Evolutionary conservation across 2,329 filamentous ascomycete species (phyloP), one percentile per base, ranked within the genome.

Genomic region (Venturia carpophila): DNA sequence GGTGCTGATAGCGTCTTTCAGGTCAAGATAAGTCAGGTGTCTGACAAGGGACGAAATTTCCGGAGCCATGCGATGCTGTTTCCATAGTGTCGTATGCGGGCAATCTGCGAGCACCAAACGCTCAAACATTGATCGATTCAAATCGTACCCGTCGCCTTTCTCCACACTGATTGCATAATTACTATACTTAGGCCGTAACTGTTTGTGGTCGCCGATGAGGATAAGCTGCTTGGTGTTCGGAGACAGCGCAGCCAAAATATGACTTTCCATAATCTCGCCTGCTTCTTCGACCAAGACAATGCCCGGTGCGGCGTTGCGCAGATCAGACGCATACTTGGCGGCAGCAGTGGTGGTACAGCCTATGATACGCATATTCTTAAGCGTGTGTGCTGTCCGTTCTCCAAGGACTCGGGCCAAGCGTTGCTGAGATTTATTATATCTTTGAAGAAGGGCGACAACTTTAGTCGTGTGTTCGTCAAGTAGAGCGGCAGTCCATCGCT

Each of bases 131-230:
- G 87, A 90, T 1, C 80, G 72, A 67, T 91, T 87, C 1, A 91
- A 77, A 66, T 91, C 81, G 68, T 82, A 91, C 0, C 87, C 87
- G 7, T 83, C 78, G 0, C 85, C 86, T 27, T 83, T 82, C 67
- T 90, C 87, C 0, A 87, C 80, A 0, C 79, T 84, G 0, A 91
- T 72, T 0, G 72, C 73, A 68, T 85, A 89, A 63, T 82, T 86
- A 43, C 82, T 83, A 64, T 84, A 78, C 69, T 90, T 89, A 0
- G 88, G 89, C 0, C 87, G 83, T 0, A 91, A 79, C 67, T 91
- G 89, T 65, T 87, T 83, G 71, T 91, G 88, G 64, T 91, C 89
- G 0, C 89, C 89, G 13, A 91, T 91, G 1, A 90, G 73, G 0
- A 91, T 80, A 0, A 90, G 71, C 47, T 91, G 86, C 66, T 88